phyloP scores from a whole-genome alignment of 805 yeast genomes.

The Myxozyma lipomycoides region DNA sequence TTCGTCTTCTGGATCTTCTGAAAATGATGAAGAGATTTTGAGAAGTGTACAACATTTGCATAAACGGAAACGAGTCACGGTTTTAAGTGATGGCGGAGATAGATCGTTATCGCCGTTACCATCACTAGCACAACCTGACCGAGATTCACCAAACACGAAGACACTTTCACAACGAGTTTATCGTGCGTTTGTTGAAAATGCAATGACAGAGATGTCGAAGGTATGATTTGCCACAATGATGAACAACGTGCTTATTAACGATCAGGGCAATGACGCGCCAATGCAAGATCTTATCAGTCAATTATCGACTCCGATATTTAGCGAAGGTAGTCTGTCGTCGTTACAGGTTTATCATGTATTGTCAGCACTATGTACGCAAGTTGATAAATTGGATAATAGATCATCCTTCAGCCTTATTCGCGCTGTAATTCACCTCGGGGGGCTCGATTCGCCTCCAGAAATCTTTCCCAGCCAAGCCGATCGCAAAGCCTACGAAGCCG shows the following conservation, averaged over 20 bases:
- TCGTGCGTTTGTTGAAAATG: conserved; percentile 53
- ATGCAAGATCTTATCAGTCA: conserved; percentile 59
- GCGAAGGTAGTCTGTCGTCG: conserved; percentile 52
- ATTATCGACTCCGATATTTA: conserved; percentile 49
- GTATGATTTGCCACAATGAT: conserved; percentile 33
- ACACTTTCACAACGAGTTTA: conserved; percentile 16
- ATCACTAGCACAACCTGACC: conserved; percentile 3
- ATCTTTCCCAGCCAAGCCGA: conserved; percentile 38
- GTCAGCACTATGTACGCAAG: conserved; percentile 56
- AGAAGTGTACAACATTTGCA: not conserved
- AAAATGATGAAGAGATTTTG: not conserved
- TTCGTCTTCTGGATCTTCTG: not conserved
- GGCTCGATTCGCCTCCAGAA: conserved; percentile 50
- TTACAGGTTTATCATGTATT: conserved; percentile 55
- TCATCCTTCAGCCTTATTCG: conserved; percentile 52
- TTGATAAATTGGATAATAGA: conserved; percentile 60
- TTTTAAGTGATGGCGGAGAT: conserved; percentile 4
- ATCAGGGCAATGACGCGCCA: conserved; percentile 49
- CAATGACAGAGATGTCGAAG: conserved; percentile 64
- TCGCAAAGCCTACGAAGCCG: not conserved
- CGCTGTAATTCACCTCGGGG: conserved; percentile 57
- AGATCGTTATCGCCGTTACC: not conserved
- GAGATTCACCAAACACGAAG: not conserved
- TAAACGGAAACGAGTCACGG: conserved; percentile 6
- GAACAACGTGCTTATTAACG: conserved; percentile 31